phyloP scores from a whole-genome alignment of 495 filamentous ascomycete species.

The Opeltia flavorubescens region DNA sequence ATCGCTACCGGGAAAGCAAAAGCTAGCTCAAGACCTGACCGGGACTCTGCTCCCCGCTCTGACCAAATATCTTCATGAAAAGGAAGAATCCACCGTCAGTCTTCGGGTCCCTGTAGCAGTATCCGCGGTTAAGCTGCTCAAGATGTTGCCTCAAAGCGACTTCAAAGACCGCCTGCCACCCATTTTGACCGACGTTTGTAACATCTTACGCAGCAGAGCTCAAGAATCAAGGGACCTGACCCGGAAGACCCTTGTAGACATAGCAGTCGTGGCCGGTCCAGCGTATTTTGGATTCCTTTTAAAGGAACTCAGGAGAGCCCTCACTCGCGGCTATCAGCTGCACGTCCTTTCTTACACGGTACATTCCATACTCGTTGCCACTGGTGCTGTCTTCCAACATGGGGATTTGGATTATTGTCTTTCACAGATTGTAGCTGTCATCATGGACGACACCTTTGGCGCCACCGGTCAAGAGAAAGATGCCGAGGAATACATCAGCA shows the following conservation, averaged over 20 bases:
- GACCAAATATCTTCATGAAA: constrained; percentile 72
- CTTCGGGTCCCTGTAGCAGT: constrained; percentile 78
- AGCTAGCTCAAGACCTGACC: constrained; percentile 58
- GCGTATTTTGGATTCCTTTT: constrained; percentile 81
- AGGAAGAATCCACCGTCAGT: constrained; percentile 86
- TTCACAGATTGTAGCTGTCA: constrained; percentile 56
- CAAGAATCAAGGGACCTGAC: constrained; percentile 84
- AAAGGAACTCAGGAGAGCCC: constrained; percentile 72
- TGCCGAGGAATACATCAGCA: constrained; percentile 83
- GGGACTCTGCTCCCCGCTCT: constrained; percentile 64
- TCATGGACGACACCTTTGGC: constrained; percentile 97
- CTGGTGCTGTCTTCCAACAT: constrained; percentile 56
- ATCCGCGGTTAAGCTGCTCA: constrained; percentile 71
- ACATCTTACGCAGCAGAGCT: constrained; percentile 77
- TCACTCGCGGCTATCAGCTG: constrained; percentile 76
- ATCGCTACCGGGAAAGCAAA: constrained; percentile 53
- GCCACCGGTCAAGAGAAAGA: constrained; percentile 95
- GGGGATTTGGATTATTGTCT: constrained; percentile 88
- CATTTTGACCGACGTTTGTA: constrained; percentile 79
- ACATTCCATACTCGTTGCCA: constrained; percentile 73
- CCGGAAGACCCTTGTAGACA: constrained; percentile 70
- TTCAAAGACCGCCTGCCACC: constrained; percentile 60
- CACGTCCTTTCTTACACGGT: constrained; percentile 92
- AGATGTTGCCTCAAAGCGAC: constrained; percentile 57
- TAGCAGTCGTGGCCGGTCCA: constrained; percentile 64